phyloP scores from a whole-genome alignment of 2,329 filamentous ascomycete species.

The Fusarium nematophilum region DNA sequence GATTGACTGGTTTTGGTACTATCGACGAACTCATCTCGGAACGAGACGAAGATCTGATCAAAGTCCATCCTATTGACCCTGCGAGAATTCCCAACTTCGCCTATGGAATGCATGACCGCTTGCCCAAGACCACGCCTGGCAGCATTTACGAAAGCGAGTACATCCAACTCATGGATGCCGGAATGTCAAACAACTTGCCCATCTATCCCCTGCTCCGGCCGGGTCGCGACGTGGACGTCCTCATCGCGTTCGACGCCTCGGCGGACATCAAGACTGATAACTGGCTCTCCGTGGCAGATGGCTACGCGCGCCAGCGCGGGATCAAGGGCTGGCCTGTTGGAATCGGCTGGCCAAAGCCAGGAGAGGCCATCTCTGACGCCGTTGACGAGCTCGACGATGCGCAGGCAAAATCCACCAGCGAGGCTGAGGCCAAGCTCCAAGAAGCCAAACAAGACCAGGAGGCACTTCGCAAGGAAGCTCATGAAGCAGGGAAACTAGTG shows the following conservation, averaged over 20 bases:
- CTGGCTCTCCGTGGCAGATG: constrained; percentile 94
- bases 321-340: constrained; percentile 96
- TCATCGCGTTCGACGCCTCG: constrained; percentile 94
- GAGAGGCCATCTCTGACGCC: constrained; percentile 68
- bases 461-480: constrained; percentile 41
- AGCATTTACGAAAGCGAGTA: constrained; percentile 78
- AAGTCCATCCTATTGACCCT: constrained; percentile 94
- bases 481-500: constrained; percentile 36
- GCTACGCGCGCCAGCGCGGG: constrained; percentile 88
- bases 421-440: constrained; percentile 72
- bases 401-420: constrained; percentile 67
- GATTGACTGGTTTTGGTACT: constrained; percentile 77
- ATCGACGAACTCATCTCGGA: constrained; percentile 87
- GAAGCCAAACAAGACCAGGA: constrained; percentile 66
- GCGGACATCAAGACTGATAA: constrained; percentile 95
- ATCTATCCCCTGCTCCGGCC: constrained; percentile 94
- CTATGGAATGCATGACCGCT: constrained; percentile 79
- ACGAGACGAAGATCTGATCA: constrained; percentile 84
- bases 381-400: constrained; percentile 74
- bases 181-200: constrained; percentile 98
- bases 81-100: constrained; percentile 91
- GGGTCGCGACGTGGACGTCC: constrained; percentile 86
- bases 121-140: constrained; percentile 82
- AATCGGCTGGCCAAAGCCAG: constrained; percentile 85
- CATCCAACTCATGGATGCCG: constrained; percentile 92